Percentiles rank a stretch among this genome's conserved stretches.
Conservation (phyloP, 805 yeast species). For the Hanseniaspora nectarophila region DNA sequence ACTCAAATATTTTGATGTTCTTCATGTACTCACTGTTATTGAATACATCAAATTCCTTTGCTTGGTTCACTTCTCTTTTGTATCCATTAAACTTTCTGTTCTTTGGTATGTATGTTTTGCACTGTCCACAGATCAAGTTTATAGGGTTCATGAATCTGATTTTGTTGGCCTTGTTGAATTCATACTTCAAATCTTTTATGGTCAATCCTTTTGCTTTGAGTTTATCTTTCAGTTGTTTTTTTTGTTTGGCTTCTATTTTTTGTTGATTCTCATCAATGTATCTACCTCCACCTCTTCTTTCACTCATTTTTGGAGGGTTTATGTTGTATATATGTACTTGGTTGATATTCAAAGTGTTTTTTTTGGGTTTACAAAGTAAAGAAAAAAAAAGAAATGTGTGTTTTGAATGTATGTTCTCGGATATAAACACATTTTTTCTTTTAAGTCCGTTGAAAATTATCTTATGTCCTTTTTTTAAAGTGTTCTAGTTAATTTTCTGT, state of each 20-base stretch:
- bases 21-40: background rate
- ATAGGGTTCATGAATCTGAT: slow-evolving; percentile 11
- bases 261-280: slow-evolving; percentile 8
- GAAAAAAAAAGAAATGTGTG: too few species aligned
- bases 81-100: slow-evolving; percentile 13
- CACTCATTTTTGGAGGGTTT: slow-evolving; percentile 3
- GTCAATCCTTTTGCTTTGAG: slow-evolving; percentile 2
- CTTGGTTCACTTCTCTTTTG: slow-evolving; percentile 10
- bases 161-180: slow-evolving; percentile 6
- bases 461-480: too few species aligned
- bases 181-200: slow-evolving; percentile 8
- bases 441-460: too few species aligned
- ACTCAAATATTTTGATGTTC: slow-evolving; percentile 10
- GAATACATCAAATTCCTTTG: background rate
- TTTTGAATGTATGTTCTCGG: too few species aligned
- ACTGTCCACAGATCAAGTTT: background rate
- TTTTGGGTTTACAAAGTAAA: too few species aligned
- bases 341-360: too few species aligned
- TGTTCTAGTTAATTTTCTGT: too few species aligned
- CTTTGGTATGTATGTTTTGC: slow-evolving; percentile 6
- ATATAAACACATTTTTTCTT: too few species aligned
- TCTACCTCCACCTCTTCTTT: background rate
- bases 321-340: background rate
- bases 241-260: slow-evolving; percentile 1
- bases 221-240: background rate